Percentiles rank a stretch among this genome's conserved stretches.
These are phyloP conservation scores for Dillenia suffruticosa DNA, from an alignment of 164 flowering plant species.

Conservation along the genomic window DNA sequence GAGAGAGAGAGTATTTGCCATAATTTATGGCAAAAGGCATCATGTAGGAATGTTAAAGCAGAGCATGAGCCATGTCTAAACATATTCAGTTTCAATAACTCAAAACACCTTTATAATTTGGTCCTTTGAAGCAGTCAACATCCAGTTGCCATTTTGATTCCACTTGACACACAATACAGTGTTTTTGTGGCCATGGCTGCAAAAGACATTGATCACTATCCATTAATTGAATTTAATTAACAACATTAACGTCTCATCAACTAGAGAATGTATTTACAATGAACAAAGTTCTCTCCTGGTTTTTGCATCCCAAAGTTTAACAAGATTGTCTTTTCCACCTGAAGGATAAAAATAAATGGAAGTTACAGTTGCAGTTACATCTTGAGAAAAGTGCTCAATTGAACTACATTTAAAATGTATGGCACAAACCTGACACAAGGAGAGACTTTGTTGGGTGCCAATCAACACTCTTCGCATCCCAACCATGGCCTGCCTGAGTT, in stretches of 20 bases:
- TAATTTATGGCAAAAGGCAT: neutral
- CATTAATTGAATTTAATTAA: constrained; percentile 2
- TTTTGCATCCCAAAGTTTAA: constrained; percentile 99
- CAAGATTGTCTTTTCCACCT: constrained; percentile 99
- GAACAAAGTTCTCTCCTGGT: constrained; percentile 85
- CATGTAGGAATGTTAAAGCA: too few relatives aligned
- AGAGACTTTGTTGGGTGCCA: constrained; percentile 99
- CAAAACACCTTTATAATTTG: constrained; percentile 84
- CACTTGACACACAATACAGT: constrained; percentile 90
- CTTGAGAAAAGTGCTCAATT: neutral
- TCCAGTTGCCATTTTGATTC: constrained; percentile 99
- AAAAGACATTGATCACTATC: constrained; percentile 16
- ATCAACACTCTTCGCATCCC: constrained; percentile 99
- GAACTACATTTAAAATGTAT: neutral
- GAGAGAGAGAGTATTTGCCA: neutral
- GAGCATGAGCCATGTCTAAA: too few relatives aligned
- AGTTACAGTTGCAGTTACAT: too few relatives aligned
- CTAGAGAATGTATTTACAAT: constrained; percentile 52
- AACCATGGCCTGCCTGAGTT: constrained; percentile 99
- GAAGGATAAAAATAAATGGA: neutral
- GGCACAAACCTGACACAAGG: constrained; percentile 73
- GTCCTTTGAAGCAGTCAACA: constrained; percentile 94
- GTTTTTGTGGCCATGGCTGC: constrained; percentile 98
- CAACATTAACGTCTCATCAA: neutral
- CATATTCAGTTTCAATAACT: too few relatives aligned